Base-by-base conservation (phyloP, 805 yeast species). In the Candida orba region DNA sequence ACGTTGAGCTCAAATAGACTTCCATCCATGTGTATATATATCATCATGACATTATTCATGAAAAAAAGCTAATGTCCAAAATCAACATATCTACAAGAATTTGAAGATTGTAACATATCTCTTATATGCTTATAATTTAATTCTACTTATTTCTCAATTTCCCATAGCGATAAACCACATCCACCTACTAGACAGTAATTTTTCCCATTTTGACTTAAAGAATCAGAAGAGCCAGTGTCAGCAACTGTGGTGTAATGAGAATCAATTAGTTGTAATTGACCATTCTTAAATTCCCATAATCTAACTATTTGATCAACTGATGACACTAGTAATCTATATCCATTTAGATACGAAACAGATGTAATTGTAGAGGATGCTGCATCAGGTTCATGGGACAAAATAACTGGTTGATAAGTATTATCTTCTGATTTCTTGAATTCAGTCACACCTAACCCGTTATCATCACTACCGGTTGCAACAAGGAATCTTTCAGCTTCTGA, bases 341-440 rank as follows among this genome's bases (percentile, higher is more conserved):
- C 50, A 10, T 62, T 56, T 5, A 71, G 48, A 4, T 59, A 33
- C 1, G 69, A 62, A 2, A 88, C 65, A 0, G 85, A 76, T 0
- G 97, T 88, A 32, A 91, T 79, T 0, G 97, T 85, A 0, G 96
- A 83, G 0, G 96, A 77, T 3, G 95, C 96, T 0, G 95, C 96
- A 24, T 65, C 60, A 9, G 66, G 67, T 5, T 65, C 61, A 48
- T 73, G 71, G 1, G 68, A 54, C 0, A 53, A 43, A 0, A 66
- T 56, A 0, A 50, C 47, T 25, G 75, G 2, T 53, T 50, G 6
- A 37, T 39, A 5, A 52, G 42, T 20, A 45, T 43, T 44, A 0
- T 41, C 46, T 8, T 60, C 52, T 9, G 52, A 56, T 8, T 66
- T 40, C 1, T 62, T 45, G 29, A 83, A 50, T 14, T 54, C 46